Percentiles rank a stretch among this genome's conserved stretches.
Evolutionary conservation across 108 stramenopile genomes (phyloP).

Genomic region (Nitzschia inconspicua): DNA sequence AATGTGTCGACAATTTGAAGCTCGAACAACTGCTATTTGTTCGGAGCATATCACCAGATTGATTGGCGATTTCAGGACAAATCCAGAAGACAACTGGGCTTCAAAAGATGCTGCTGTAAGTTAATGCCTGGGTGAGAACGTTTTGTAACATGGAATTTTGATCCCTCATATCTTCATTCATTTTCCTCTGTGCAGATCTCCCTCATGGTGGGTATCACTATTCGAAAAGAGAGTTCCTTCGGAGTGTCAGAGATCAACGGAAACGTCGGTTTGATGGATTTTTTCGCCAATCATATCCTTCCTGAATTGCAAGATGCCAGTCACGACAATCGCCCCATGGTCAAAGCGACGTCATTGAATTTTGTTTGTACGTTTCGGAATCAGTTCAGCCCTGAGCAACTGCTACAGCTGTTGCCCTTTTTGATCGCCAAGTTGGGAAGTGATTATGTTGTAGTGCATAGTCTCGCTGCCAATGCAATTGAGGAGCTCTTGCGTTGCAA

Average conservation of each 20-base stretch:
- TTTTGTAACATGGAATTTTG: not conserved
- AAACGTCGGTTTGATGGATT: slow-evolving; percentile 83
- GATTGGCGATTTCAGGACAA: slow-evolving; percentile 62
- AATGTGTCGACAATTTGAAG: slow-evolving; percentile 92
- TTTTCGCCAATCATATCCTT: slow-evolving; percentile 79
- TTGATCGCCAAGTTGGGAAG: slow-evolving; percentile 70
- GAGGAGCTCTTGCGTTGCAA: slow-evolving; percentile 84
- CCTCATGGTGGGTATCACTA: slow-evolving; percentile 90
- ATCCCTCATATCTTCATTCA: slow-evolving; percentile 1
- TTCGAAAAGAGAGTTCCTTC: slow-evolving; percentile 70
- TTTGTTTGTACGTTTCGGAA: slow-evolving; percentile 96
- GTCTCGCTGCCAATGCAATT: slow-evolving; percentile 91
- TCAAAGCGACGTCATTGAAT: slow-evolving; percentile 91
- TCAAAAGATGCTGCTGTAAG: slow-evolving; percentile 92
- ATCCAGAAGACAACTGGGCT: slow-evolving; percentile 78
- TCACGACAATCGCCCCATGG: slow-evolving; percentile 75
- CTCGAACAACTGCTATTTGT: slow-evolving; percentile 82
- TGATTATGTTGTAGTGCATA: slow-evolving; percentile 88
- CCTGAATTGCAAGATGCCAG: slow-evolving; percentile 85
- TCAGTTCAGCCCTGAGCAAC: slow-evolving; percentile 77
- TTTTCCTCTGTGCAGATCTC: slow-evolving; percentile 59
- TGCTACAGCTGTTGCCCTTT: slow-evolving; percentile 65
- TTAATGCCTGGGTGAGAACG: not conserved
- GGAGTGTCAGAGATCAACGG: slow-evolving; percentile 90
- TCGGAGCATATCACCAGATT: slow-evolving; percentile 75